Evolutionary conservation across 202 grass and related monocot species (phyloP), one percentile per base, ranked within the genome.

Genomic region (Carex sylvatica): DNA sequence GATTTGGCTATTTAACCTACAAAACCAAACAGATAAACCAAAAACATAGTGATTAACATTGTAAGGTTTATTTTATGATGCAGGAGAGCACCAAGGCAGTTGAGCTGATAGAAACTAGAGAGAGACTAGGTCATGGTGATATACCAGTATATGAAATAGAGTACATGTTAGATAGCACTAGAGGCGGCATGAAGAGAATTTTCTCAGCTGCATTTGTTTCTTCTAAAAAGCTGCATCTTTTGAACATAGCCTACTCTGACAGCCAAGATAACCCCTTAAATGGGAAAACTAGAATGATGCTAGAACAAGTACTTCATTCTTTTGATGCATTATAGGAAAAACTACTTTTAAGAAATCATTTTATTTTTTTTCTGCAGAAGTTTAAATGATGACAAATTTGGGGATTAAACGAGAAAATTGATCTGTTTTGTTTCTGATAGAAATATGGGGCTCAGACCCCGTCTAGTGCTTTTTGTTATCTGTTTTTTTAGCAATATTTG

Each of bases 131-230:
- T 4, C 88, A 83, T 19, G 75, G 79, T 87, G 84, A 88, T 9
- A 7, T 93, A 54, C 86, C 84, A 28, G 83, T 93, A 42, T 98
- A 98, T 46, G 95, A 98, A 77, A 91, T 98, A 11, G 95, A 95
- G 84, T 98, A 95, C 16, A 9, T 53, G 35, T 47, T 95, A 55
- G 91, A 98, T 84, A 98, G 92, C 69, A 95, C 90, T 20, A 93
- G 95, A 70, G 92, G 95, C 82, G 95, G 95, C 78, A 84, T 95
- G 91, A 95, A 95, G 87, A 84, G 89, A 40, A 93, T 98, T 65
- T 90, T 98, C 83, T 86, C 86, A n/a, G 88, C 89, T 74, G 92
- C 89, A 2, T 98, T 98, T 85, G 95, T 98, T 67, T 78, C 87
- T 70, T 88, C 90, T 70, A 93, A 33, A 62, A 95, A 98, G 87